Conservation (phyloP, 108 stramenopile genomes). For the Licmophora abbreviata region DNA sequence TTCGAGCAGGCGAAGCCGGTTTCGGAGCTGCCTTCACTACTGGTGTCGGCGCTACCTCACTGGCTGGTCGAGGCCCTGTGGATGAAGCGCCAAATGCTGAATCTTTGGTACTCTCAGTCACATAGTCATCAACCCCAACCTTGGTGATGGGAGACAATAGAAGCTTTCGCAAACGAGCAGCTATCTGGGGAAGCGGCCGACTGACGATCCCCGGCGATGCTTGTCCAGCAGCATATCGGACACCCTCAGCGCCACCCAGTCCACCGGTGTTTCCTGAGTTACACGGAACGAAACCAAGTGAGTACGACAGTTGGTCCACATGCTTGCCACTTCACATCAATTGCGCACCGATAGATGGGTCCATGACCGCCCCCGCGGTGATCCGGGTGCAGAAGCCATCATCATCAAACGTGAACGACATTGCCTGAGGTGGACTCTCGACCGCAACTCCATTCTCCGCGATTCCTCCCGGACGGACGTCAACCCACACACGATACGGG, state of each 20-base stretch:
- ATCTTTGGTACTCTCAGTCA: not conserved
- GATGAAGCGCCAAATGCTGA: not conserved
- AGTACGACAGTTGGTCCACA: not conserved
- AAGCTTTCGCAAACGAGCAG: conserved; percentile 28
- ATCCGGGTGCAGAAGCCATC: conserved; percentile 56
- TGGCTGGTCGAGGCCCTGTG: not conserved
- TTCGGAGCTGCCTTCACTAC: not conserved
- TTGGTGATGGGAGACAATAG: conserved; percentile 27
- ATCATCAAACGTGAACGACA: conserved; percentile 57
- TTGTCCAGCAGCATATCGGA: conserved; percentile 43
- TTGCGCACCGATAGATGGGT: conserved; percentile 34
- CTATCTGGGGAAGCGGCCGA: conserved; percentile 25
- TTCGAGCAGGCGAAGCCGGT: not conserved
- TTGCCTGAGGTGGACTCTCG: conserved; percentile 39
- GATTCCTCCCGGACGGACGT: conserved; percentile 24
- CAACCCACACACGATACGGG: conserved; percentile 55
- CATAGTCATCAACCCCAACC: conserved; percentile 31
- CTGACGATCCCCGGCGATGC: conserved; percentile 14
- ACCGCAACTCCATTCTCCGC: conserved; percentile 13
- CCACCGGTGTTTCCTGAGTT: conserved; percentile 48
- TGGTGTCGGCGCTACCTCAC: not conserved
- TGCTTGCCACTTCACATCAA: not conserved
- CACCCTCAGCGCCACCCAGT: conserved; percentile 44
- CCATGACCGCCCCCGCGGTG: conserved; percentile 43
- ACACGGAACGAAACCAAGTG: not conserved